phyloP scores from a whole-genome alignment of 2,329 filamentous ascomycete species.

The Cadophora gregata region DNA sequence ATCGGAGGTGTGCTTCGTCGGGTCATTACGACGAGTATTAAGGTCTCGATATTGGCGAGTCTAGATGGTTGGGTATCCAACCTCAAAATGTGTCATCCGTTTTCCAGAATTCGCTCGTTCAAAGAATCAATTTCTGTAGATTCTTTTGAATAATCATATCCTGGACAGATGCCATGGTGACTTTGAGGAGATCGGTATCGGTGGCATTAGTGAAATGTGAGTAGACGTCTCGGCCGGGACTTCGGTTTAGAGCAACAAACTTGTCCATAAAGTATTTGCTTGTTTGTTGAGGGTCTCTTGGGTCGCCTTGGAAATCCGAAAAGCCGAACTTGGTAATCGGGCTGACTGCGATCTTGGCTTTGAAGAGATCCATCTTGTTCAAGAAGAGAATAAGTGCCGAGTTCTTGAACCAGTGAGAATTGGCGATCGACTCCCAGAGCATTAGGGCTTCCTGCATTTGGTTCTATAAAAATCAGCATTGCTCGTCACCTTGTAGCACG shows the following conservation, averaged over 20 bases:
- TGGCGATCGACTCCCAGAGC: constrained; percentile 85
- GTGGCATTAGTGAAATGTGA: constrained; percentile 65
- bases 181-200: constrained; percentile 78
- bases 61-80: constrained; percentile 9
- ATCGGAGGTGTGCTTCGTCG: constrained; percentile 8
- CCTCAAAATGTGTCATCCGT: background rate
- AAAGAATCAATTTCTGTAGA: constrained; percentile 75
- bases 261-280: constrained; percentile 84
- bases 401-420: constrained; percentile 85
- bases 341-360: constrained; percentile 73
- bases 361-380: constrained; percentile 89
- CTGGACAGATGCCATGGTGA: constrained; percentile 85
- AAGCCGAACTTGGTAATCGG: constrained; percentile 77
- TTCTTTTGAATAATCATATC: constrained; percentile 89
- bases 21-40: constrained; percentile 18
- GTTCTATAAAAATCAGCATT: constrained; percentile 58
- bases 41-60: background rate
- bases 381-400: constrained; percentile 84
- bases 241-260: constrained; percentile 77
- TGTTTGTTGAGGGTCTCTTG: constrained; percentile 74
- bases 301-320: constrained; percentile 76
- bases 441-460: constrained; percentile 92
- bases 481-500: background rate
- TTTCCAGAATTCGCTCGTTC: constrained; percentile 9
- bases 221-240: constrained; percentile 61